Base-by-base conservation (phyloP, 2,329 filamentous ascomycete genomes). In the Beauveria bassiana region DNA sequence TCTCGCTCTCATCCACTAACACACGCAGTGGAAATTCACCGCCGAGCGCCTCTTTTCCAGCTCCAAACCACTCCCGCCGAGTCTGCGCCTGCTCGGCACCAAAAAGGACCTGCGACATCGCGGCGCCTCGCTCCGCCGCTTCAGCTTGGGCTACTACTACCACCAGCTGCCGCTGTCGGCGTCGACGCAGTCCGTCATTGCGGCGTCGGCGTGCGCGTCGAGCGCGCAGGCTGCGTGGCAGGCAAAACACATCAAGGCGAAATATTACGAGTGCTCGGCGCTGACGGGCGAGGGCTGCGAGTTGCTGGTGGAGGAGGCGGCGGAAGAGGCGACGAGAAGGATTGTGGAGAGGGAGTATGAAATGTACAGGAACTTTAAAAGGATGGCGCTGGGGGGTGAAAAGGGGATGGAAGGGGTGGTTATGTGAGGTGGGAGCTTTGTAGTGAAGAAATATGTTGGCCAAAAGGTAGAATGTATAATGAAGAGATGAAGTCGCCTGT, bases 221-320 rank as follows among this genome's bases (percentile, higher is more conserved):
- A 61, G 50, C 58, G 58, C 50, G 28, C 58, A 76, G 74, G 73
- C 69, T 1, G 60, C 51, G 9, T 74, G 69, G 66, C 70, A 74
- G 43, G 73, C 74, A 0, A 62, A 61, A 10, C 67, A 69, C 0
- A 70, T 75, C 26, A 67, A 68, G 1, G 71, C 70, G 0, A 58
- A 61, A 6, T 76, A 75, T 47, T 34, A 68, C 10, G 74, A 76
- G 61, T 75, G 73, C 59, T 76, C 74, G 5, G 72, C 74, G 52
- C 63, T 67, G 12, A 74, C 70, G 7, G 73, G 74, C 1, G 69
- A 76, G 24, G 73, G 72, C 5, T 65, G 75, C 59, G 67, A 70
- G 14, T 63, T 62, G 4, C 47, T 75, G 2, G 64, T 76, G 3
- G 69, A 73, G 12, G 66, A 68, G 1, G 65, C 67, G 28, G 69